These are phyloP conservation scores for Aspergillus homomorphus DNA, from an alignment of 495 filamentous ascomycete genomes.

Conservation along the genomic window DNA sequence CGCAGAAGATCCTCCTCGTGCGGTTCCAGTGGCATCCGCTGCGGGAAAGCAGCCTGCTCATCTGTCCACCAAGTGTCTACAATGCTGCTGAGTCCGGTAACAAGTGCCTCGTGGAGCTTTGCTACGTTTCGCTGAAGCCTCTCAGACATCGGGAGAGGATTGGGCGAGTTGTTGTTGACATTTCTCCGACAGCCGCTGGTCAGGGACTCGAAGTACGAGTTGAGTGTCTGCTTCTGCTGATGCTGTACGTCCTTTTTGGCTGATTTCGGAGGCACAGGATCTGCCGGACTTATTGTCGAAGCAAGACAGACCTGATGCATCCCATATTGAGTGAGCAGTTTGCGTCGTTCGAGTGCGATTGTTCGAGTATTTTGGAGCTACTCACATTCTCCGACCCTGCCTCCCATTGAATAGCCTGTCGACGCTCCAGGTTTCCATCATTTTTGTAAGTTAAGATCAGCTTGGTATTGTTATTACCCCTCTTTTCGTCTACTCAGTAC, in stretches of 20 bases:
- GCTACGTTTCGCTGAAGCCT: neutral
- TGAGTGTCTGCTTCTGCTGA: neutral
- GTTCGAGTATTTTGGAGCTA: neutral
- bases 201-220: neutral
- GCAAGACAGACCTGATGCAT: neutral
- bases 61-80: conserved; percentile 40
- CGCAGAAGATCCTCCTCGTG: conserved; percentile 27
- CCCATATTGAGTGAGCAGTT: neutral
- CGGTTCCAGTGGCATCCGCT: conserved; percentile 32
- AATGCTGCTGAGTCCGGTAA: conserved; percentile 30
- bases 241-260: neutral
- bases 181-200: neutral
- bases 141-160: neutral
- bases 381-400: neutral
- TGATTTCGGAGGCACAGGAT: neutral
- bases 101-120: conserved; percentile 22
- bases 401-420: neutral
- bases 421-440: neutral
- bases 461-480: neutral
- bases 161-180: conserved; percentile 1
- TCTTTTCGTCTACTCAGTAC: neutral
- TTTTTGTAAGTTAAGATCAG: neutral
- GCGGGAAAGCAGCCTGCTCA: conserved; percentile 26
- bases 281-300: neutral
- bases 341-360: too few relatives aligned